Base-by-base conservation (phyloP, 2,329 filamentous ascomycete species). In the Neobulgaria alba region DNA sequence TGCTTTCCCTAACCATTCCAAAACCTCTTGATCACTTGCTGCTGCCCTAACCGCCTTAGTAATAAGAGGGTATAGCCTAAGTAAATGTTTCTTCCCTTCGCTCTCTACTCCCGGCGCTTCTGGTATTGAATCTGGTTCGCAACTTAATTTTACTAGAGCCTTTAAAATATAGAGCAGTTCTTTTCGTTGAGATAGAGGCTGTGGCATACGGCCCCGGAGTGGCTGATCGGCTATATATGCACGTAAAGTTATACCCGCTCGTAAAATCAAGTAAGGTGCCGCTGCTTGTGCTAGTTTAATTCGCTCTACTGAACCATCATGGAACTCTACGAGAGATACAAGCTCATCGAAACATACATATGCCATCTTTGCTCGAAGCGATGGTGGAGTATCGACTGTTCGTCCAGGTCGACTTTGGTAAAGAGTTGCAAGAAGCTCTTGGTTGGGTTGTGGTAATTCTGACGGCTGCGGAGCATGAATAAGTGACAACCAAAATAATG, bases 181-280 rank as follows among this genome's bases (percentile, higher is more conserved):
- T 47, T 75, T 80, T 32, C 85, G 75, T 56, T 95, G 85, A 7
- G 78, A 81, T 4, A 86, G 68, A 0, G 90, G 90, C 59, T 92
- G 85, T 3, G 92, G 92, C 79, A 93, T 92, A 36, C 80, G 75
- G 0, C 92, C 89, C 10, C 92, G 74, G 15, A 98, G 68, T 1
- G 90, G 89, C 57, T 95, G 90, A 60, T 98, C 92, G 3, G 88
- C 85, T 33, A 93, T 80, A 58, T 94, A 96, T 1, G 81, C 72
- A 41, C 86, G 80, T n/a, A 96, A 65, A 0, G 85, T 80, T 12
- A 95, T 68, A 0, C 85, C 87, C 10, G 84, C 79, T 2, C 92
- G 79, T 2, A 95, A 67, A 33, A 96, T 82, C 2, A 96, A 71
- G 54, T 86, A 90, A 0, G 87, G 87, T 0, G 85, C 82, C 0